These are phyloP conservation scores for Eucalyptus tenuipes DNA, from an alignment of 345 rosid genomes.

Conservation along the genomic window DNA sequence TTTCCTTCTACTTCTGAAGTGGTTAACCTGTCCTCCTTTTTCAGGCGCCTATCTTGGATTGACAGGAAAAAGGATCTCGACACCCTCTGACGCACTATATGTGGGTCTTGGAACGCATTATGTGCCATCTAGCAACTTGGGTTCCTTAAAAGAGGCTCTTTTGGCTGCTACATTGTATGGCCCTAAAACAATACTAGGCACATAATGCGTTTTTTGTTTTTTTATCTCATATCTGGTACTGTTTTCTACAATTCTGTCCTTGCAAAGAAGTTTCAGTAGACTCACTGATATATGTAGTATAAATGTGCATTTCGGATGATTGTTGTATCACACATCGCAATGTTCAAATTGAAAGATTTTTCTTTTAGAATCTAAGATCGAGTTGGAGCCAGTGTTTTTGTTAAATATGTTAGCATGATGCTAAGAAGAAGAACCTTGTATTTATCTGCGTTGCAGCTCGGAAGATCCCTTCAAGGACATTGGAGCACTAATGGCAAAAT, in stretches of 20 bases:
- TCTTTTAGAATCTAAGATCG: background rate
- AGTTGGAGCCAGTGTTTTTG: background rate
- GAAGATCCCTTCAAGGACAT: conserved; percentile 57
- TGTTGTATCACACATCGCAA: background rate
- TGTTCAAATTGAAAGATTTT: background rate
- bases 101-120: conserved; percentile 82
- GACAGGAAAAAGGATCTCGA: conserved; percentile 80
- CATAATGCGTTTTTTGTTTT: background rate
- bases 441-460: conserved; percentile 21
- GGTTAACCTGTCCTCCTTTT: background rate
- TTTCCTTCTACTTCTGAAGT: background rate
- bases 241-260: background rate
- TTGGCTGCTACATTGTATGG: conserved; percentile 48
- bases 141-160: conserved; percentile 56
- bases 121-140: conserved; percentile 60
- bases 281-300: background rate
- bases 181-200: background rate
- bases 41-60: conserved; percentile 89
- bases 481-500: conserved; percentile 33
- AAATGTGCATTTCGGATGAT: background rate
- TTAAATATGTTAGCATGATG: background rate
- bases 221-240: background rate
- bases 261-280: background rate
- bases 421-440: background rate
- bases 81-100: conserved; percentile 80